phyloP scores from a whole-genome alignment of 176 grass and related monocot genomes.

The Oryza nivara region DNA sequence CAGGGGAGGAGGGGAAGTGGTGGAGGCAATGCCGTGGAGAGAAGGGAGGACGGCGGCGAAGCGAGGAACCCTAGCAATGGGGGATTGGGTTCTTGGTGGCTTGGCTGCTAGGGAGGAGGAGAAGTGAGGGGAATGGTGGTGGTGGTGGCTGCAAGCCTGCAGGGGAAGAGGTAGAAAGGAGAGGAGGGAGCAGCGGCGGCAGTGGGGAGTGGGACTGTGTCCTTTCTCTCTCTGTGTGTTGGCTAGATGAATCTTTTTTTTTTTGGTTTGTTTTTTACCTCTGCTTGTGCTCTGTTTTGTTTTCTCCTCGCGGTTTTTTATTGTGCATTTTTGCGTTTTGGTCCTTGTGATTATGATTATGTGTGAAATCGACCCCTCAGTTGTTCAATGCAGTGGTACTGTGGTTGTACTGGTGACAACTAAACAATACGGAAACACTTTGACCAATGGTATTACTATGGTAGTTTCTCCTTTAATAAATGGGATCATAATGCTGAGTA shows the following conservation, averaged over 20 bases:
- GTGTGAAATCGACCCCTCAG: too few relatives aligned
- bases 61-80: slow-evolving; percentile 49
- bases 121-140: not conserved
- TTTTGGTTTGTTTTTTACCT: too few relatives aligned
- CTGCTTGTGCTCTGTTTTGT: not conserved
- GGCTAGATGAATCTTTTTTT: not conserved
- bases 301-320: not conserved
- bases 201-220: slow-evolving; percentile 25
- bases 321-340: slow-evolving; percentile 21
- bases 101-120: not conserved
- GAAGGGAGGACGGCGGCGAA: not conserved
- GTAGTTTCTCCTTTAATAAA: not conserved
- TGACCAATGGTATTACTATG: not conserved
- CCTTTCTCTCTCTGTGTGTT: not conserved
- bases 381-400: not conserved
- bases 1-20: slow-evolving; percentile 9
- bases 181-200: not conserved
- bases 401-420: not conserved
- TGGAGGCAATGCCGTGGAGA: slow-evolving; percentile 6
- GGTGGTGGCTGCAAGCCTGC: not conserved
- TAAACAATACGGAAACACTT: not conserved
- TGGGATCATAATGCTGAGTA: too few relatives aligned
- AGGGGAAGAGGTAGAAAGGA: not conserved
- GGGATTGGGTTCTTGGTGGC: not conserved
- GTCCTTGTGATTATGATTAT: not conserved